phyloP scores from a whole-genome alignment of 192 early-diverging fungal genomes.

The Pilaira anomala region DNA sequence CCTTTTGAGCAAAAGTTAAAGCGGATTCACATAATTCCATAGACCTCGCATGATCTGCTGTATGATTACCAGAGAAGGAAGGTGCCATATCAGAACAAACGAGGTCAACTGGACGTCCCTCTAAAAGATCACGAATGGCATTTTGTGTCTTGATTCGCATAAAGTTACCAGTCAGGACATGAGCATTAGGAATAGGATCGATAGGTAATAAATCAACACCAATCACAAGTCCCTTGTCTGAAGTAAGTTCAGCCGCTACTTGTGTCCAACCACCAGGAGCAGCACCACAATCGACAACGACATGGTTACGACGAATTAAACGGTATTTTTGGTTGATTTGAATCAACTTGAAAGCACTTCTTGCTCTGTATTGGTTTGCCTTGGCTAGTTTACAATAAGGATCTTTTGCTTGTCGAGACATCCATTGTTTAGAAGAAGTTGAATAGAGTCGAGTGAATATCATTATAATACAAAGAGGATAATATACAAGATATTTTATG shows the following conservation, averaged over 20 bases:
- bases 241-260: conserved; percentile 49
- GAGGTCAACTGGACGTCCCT: conserved; percentile 38
- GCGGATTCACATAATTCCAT: conserved; percentile 72
- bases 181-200: conserved; percentile 61
- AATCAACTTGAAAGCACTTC: conserved; percentile 74
- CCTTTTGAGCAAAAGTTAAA: conserved; percentile 56
- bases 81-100: conserved; percentile 80
- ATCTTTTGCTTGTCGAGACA: conserved; percentile 62
- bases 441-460: conserved; percentile 12
- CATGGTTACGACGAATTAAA: conserved; percentile 20
- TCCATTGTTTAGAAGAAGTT: conserved; percentile 57
- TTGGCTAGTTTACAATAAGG: conserved; percentile 60
- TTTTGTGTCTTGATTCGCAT: conserved; percentile 38
- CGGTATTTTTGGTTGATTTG: conserved; percentile 53
- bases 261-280: conserved; percentile 81
- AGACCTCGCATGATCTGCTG: conserved; percentile 61
- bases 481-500: too few relatives aligned
- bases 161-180: conserved; percentile 70
- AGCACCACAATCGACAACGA: conserved; percentile 65
- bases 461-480: too few relatives aligned
- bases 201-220: conserved; percentile 71
- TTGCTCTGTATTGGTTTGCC: conserved; percentile 59
- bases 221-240: conserved; percentile 47
- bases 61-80: conserved; percentile 67
- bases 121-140: conserved; percentile 35